Evolutionary conservation across 2,329 filamentous ascomycete species (phyloP).

Genomic region (Exophiala oligosperma): DNA sequence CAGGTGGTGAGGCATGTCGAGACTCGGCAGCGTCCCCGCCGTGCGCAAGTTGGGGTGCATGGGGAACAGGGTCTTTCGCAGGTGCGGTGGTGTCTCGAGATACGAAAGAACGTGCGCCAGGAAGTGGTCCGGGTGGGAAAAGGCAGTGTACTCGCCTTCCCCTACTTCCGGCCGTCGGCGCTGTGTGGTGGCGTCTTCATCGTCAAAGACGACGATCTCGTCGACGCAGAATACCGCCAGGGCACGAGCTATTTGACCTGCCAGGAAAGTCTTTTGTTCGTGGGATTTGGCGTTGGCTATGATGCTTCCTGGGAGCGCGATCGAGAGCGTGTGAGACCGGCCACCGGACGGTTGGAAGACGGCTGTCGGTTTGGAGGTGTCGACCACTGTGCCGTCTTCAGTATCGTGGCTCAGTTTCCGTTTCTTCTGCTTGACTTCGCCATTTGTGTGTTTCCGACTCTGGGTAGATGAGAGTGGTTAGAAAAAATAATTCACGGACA

Average conservation of each 20-base stretch:
- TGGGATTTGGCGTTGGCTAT: slow-evolving; percentile 67
- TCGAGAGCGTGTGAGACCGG: slow-evolving; percentile 71
- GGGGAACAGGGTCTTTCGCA: slow-evolving; percentile 73
- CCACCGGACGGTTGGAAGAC: slow-evolving; percentile 66
- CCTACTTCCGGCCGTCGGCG: slow-evolving; percentile 23
- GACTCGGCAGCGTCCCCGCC: slow-evolving; percentile 70
- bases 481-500: not conserved
- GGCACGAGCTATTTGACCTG: slow-evolving; percentile 75
- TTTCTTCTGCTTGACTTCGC: slow-evolving; percentile 10
- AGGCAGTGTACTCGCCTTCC: slow-evolving; percentile 62
- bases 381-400: slow-evolving; percentile 34
- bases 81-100: slow-evolving; percentile 80
- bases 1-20: slow-evolving; percentile 85
- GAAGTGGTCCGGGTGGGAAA: slow-evolving; percentile 75
- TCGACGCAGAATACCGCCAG: slow-evolving; percentile 82
- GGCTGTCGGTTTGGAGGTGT: slow-evolving; percentile 68
- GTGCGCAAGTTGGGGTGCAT: slow-evolving; percentile 75
- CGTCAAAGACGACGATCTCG: slow-evolving; percentile 80
- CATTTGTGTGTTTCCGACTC: slow-evolving; percentile 18
- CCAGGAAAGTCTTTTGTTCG: slow-evolving; percentile 72
- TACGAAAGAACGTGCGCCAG: slow-evolving; percentile 76
- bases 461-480: not conserved
- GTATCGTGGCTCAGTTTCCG: not conserved
- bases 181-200: slow-evolving; percentile 47
- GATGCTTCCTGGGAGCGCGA: slow-evolving; percentile 77